Percentiles rank a stretch among this genome's conserved stretches.
Evolutionary conservation across 306 rosid genomes (phyloP).

Genomic region (Quercus wislizeni): DNA sequence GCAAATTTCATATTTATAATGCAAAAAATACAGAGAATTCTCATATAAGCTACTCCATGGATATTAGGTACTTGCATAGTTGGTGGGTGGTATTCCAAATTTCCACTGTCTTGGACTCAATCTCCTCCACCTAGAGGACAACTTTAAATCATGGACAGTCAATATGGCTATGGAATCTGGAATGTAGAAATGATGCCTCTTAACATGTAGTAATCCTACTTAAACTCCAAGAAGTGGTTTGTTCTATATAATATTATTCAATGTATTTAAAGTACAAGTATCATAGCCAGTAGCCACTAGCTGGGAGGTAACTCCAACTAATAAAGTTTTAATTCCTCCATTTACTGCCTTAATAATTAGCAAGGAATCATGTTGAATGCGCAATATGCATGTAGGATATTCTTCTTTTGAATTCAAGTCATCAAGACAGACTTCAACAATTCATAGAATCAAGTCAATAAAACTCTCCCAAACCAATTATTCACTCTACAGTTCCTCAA

Average conservation of each 20-base stretch:
- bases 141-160: neutral
- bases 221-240: no score
- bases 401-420: constrained; percentile 9
- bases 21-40: neutral
- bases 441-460: no score
- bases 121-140: neutral
- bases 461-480: neutral
- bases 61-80: neutral
- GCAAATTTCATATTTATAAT: neutral
- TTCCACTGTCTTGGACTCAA: neutral
- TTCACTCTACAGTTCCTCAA: neutral
- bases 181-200: neutral
- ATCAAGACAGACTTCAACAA: no score
- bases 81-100: neutral
- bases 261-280: no score
- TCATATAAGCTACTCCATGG: neutral
- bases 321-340: neutral
- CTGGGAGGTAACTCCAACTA: no score
- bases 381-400: neutral
- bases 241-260: no score
- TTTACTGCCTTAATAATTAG: neutral
- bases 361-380: neutral
- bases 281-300: no score
- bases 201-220: neutral
- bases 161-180: neutral